Evolutionary conservation across 2,329 filamentous ascomycete genomes (phyloP).

Genomic region (Thelonectria blattea): DNA sequence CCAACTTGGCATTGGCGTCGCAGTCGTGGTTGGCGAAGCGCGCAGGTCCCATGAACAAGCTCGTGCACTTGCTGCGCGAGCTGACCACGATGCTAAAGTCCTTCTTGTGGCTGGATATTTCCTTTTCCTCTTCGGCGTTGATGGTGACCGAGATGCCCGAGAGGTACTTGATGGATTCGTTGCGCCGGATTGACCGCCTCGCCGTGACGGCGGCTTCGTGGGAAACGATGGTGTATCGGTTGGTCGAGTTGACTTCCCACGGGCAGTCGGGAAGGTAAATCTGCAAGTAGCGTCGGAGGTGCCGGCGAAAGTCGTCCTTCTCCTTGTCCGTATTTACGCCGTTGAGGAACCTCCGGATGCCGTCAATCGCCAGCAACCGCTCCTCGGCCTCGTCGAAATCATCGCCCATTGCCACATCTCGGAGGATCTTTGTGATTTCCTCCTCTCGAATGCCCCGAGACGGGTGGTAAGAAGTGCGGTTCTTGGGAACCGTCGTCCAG

Average conservation of each 20-base stretch:
- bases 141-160: constrained; percentile 91
- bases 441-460: constrained; percentile 77
- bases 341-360: constrained; percentile 73
- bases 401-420: constrained; percentile 74
- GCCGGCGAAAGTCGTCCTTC: constrained; percentile 83
- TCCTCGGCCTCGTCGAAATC: constrained; percentile 73
- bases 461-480: constrained; percentile 83
- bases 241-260: constrained; percentile 90
- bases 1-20: constrained; percentile 85
- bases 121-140: constrained; percentile 87
- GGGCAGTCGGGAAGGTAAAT: constrained; percentile 94
- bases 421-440: constrained; percentile 66
- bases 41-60: constrained; percentile 91
- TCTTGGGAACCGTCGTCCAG: constrained; percentile 96
- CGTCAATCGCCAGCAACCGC: constrained; percentile 73
- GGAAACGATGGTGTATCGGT: constrained; percentile 89
- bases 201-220: constrained; percentile 90
- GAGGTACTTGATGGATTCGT: constrained; percentile 89
- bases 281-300: constrained; percentile 88
- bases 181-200: constrained; percentile 76
- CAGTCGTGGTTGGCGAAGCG: constrained; percentile 98
- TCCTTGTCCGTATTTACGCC: constrained; percentile 76
- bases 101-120: constrained; percentile 80
- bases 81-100: constrained; percentile 98
- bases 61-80: constrained; percentile 87